These are phyloP conservation scores for Kazachstania bromeliacearum DNA, from an alignment of 805 yeast species.

Conservation along the genomic window DNA sequence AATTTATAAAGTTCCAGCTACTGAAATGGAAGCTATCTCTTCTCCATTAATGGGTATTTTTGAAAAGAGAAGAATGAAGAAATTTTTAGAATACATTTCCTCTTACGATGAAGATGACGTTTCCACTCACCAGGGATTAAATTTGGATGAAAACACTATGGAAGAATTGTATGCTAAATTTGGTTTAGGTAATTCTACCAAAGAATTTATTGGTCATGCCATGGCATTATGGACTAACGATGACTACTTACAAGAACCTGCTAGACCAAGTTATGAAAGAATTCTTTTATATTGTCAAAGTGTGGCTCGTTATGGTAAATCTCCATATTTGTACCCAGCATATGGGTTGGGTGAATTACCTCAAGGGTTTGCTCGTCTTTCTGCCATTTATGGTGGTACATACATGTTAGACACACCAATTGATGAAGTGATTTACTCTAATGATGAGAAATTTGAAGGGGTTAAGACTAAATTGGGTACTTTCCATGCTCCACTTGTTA, in stretches of 20 bases:
- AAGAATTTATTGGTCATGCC: slow-evolving; percentile 95
- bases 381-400: slow-evolving; percentile 97
- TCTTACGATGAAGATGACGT: slow-evolving; percentile 69
- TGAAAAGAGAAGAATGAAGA: slow-evolving; percentile 92
- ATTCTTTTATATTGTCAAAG: slow-evolving; percentile 78
- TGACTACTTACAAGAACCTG: slow-evolving; percentile 78
- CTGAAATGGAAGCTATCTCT: slow-evolving; percentile 79
- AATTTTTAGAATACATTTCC: slow-evolving; percentile 80
- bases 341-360: slow-evolving; percentile 97
- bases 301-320: slow-evolving; percentile 90
- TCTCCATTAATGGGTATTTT: slow-evolving; percentile 92
- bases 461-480: slow-evolving; percentile 86
- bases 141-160: slow-evolving; percentile 83
- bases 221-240: slow-evolving; percentile 97
- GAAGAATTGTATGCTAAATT: slow-evolving; percentile 81
- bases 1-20: slow-evolving; percentile 91
- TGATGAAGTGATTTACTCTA: slow-evolving; percentile 73
- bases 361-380: slow-evolving; percentile 95
- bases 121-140: slow-evolving; percentile 75
- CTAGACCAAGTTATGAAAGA: slow-evolving; percentile 84
- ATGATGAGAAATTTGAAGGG: slow-evolving; percentile 62
- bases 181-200: slow-evolving; percentile 86
- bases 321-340: slow-evolving; percentile 91
- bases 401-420: slow-evolving; percentile 96
- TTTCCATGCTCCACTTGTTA: slow-evolving; percentile 86